These are phyloP conservation scores for Diospyros lotus DNA, from an alignment of 148 eudicot species.

Conservation along the genomic window DNA sequence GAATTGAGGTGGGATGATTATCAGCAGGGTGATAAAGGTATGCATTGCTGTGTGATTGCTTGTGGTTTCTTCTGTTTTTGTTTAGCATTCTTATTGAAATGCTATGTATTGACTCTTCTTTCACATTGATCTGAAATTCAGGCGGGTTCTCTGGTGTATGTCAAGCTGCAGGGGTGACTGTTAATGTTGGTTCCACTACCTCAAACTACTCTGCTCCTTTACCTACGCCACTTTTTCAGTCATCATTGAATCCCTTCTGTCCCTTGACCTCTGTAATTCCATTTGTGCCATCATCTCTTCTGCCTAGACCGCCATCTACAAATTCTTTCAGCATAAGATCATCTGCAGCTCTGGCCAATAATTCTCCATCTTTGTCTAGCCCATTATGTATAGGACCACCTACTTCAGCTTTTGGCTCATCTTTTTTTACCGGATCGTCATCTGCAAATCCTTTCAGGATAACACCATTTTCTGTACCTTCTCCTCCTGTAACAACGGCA, in stretches of 20 bases:
- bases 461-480: conserved; percentile 8
- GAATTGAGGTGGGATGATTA: conserved; percentile 28
- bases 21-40: conserved; percentile 31
- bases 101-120: not conserved
- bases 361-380: not conserved
- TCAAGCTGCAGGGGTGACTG: conserved; percentile 16
- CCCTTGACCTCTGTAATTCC: conserved; percentile 9
- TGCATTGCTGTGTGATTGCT: conserved; percentile 2
- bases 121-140: conserved; percentile 1
- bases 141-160: conserved; percentile 1
- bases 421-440: not conserved
- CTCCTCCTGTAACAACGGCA: not conserved
- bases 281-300: not conserved
- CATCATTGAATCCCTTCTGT: not conserved
- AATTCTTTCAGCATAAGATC: not conserved
- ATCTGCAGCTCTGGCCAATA: not conserved
- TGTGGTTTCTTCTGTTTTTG: not conserved
- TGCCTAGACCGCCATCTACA: not conserved
- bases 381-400: not conserved
- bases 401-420: not conserved
- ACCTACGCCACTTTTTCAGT: not conserved
- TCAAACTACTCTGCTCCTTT: conserved; percentile 13
- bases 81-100: not conserved
- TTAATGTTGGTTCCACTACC: not conserved
- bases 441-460: not conserved